Conservation (phyloP, 2,329 filamentous ascomycete genomes). For the Ascochyta lentis region DNA sequence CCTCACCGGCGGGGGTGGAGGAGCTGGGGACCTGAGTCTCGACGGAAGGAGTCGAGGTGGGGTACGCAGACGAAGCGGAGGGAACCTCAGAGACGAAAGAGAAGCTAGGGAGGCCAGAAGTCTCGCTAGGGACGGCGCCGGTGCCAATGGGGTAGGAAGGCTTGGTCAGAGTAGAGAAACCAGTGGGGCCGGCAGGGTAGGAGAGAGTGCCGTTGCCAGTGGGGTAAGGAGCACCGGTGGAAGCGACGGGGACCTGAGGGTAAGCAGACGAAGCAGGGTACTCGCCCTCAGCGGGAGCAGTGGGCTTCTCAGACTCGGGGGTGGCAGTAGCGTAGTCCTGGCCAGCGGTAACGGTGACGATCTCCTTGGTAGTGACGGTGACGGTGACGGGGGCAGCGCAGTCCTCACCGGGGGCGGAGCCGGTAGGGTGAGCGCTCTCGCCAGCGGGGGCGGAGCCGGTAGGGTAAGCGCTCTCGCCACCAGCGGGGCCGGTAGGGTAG, state of each 20-base stretch:
- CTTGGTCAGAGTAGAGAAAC: constrained; percentile 43
- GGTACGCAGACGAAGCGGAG: constrained; percentile 8
- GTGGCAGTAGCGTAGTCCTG: constrained; percentile 15
- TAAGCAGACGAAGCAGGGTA: constrained; percentile 16
- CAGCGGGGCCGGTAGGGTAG: constrained; percentile 21
- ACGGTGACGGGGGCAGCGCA: constrained; percentile 46
- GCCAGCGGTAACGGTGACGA: constrained; percentile 46
- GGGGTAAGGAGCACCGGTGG: constrained; percentile 34
- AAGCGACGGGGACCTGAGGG: constrained; percentile 10
- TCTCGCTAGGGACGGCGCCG: constrained; percentile 26
- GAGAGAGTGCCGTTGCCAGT: constrained; percentile 34
- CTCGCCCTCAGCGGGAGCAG: constrained; percentile 18
- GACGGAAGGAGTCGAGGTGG: constrained; percentile 20
- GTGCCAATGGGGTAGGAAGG: constrained; percentile 29
- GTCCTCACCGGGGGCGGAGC: constrained; percentile 24
- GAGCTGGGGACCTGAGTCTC: constrained; percentile 21
- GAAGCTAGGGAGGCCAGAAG: constrained; percentile 31
- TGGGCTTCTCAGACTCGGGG: constrained; percentile 17
- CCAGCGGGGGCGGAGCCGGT: constrained; percentile 10
- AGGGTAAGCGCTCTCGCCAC: constrained; percentile 7
- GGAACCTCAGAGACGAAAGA: constrained; percentile 35
- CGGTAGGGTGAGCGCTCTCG: constrained; percentile 10
- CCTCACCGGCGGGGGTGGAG: constrained; percentile 17
- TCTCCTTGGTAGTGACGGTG: constrained; percentile 48
- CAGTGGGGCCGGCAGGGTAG: constrained; percentile 36